Evolutionary conservation across 805 yeast species (phyloP).

Genomic region (Hanseniaspora pseudoguilliermondii): DNA sequence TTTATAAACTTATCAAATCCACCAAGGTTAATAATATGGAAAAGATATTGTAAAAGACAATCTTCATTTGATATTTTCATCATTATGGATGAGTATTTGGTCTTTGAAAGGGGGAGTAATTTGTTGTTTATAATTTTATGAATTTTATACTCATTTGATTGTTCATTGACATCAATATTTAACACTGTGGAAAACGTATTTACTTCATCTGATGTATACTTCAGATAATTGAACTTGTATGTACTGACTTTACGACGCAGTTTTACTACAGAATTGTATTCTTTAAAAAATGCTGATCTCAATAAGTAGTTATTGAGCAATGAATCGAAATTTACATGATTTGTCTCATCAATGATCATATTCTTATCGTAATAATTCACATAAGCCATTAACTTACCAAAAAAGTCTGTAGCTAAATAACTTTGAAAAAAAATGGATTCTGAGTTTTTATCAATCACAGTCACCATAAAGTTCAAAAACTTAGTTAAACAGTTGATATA

Average conservation of each 20-base stretch:
- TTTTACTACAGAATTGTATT: slow-evolving; percentile 1
- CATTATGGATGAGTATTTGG: neutral
- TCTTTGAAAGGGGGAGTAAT: neutral
- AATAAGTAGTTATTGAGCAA: neutral
- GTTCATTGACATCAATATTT: neutral
- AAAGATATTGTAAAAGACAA: neutral
- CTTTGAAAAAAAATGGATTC: neutral
- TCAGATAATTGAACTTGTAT: neutral
- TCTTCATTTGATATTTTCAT: neutral
- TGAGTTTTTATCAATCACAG: neutral
- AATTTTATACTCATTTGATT: neutral
- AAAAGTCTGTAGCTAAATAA: neutral
- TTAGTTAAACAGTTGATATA: neutral
- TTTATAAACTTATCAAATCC: neutral
- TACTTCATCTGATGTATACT: neutral
- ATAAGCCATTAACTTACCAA: neutral
- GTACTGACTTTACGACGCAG: neutral
- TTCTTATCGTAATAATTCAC: neutral
- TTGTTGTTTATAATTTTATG: neutral
- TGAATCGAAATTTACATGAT: neutral
- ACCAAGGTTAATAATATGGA: neutral
- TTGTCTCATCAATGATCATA: neutral
- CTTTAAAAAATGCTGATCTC: neutral
- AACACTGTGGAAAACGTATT: neutral
- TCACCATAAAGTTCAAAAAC: neutral